Evolutionary conservation across 1,139 yeast genomes (phyloP), one percentile per base, ranked within the genome.

Genomic region (Yamadazyma conglobata): DNA sequence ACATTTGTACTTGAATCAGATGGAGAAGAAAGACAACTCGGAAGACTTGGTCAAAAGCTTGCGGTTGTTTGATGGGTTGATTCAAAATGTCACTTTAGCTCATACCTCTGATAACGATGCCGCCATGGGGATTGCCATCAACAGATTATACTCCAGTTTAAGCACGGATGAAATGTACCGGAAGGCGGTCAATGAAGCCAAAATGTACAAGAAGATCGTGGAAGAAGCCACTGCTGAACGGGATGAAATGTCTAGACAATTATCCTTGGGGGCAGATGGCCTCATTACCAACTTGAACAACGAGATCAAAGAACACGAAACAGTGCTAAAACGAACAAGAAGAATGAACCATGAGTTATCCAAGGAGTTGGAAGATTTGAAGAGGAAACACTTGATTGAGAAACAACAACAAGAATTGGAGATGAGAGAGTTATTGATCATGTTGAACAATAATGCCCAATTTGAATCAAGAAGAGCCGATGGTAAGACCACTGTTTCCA

Each of bases 121-220:
- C 6, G 85, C 88, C 5, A 72, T 88, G 47, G 87, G 85, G 31
- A 78, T 87, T 43, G 89, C 95, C 1, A 84, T 91, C 23, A 93
- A 87, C 48, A 69, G 82, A 39, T 67, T 91, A 33, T 71, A 78
- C 39, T 78, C 87, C 32, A 73, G 88, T n/a, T 71, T 89, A 55
- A 81, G 81, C 44, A 86, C 96, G 0, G 98, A 91, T 56, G 96
- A 88, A 38, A 84, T 83, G 55, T 96, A 95, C 13, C 68, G 84
- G 33, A 71, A 81, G 35, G 95, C 96, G 0, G 64, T 83, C 33
- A 58, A 72, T 27, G 96, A 89, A 43, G 79, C 82, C 11, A 79
- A 79, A 42, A 79, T 73, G 17, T 60, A 81, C 25, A 74, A 75
- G 27, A 79, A 76, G 45, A 67, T 72, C 24, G 84, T 86, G 0